phyloP scores from a whole-genome alignment of 129 eudicot species.

The Centella asiatica region DNA sequence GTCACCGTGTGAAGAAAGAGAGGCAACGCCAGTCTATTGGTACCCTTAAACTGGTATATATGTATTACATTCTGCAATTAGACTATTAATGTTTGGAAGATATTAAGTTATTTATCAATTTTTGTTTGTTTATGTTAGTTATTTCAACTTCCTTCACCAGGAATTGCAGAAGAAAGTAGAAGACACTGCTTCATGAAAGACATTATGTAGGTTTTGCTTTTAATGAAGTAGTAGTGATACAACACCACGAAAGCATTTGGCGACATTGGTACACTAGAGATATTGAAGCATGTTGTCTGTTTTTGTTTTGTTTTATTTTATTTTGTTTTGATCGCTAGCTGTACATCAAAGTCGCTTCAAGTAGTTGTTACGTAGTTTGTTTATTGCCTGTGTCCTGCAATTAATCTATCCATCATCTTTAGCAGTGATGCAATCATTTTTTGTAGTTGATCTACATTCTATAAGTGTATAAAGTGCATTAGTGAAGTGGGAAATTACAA shows the following conservation, averaged over 20 bases:
- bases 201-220: neutral
- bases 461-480: too few relatives aligned
- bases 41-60: slow-evolving; percentile 45
- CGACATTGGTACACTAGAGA: neutral
- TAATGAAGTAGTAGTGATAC: slow-evolving; percentile 4
- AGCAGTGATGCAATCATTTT: neutral
- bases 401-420: neutral
- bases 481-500: too few relatives aligned
- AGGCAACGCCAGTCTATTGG: slow-evolving; percentile 43
- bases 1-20: slow-evolving; percentile 75
- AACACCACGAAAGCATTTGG: slow-evolving; percentile 5
- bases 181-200: slow-evolving; percentile 28
- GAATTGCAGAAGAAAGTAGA: slow-evolving; percentile 34
- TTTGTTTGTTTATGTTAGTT: neutral
- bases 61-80: neutral
- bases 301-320: neutral
- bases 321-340: neutral
- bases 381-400: neutral
- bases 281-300: slow-evolving; percentile 1
- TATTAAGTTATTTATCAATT: neutral
- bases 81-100: neutral
- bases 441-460: neutral
- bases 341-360: neutral
- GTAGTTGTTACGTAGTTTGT: too few relatives aligned
- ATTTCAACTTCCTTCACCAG: slow-evolving; percentile 26